Evolutionary conservation across 2,329 filamentous ascomycete species (phyloP), one percentile per base, ranked within the genome.

Genomic region (Cladophialophora bantiana): DNA sequence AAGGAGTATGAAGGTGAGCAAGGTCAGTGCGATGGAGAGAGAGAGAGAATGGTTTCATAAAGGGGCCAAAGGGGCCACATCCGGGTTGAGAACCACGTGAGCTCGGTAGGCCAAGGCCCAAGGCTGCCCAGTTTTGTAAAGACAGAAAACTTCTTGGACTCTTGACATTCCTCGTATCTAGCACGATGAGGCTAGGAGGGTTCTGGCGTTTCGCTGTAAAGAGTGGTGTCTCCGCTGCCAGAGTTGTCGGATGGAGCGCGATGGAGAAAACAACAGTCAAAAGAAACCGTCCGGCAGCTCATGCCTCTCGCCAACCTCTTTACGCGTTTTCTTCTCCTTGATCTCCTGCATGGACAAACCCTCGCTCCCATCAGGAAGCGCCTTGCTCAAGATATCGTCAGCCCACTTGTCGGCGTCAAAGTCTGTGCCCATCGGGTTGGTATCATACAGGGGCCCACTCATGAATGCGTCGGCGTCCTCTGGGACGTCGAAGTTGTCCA

Each of bases 401-500:
- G 52, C 32, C 64, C 48, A 66, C 31, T 54, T 54, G 9, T 64
- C 65, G 10, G 65, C 40, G 36, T 69, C 59, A 32, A 66, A 66
- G 38, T 69, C 67, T 4, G 64, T 64, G 4, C 67, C 67, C 20
- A 69, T 60, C 12, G 67, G 67, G 53, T 69, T 69, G n/a, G 15
- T 15, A 20, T 36, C 50, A 35, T 54, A 68, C 35, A 40, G 31
- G 3, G 31, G n/a, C 15, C 56, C 50, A 3, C 35, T 54, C 55
- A 66, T 66, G 59, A 69, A 64, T 7, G 26, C 50, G 36, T 66
- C 59, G 3, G 62, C 62, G 18, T 67, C 67, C 4, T 67, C 59
- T 34, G 34, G 20, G 10, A 35, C 35, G 48, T 67, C 65, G 58
- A 82, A 82, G 56, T 79, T 81, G 63, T 83, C 80, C 3, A 83